Evolutionary conservation across 1,139 yeast species (phyloP).

Genomic region (Hyphopichia buzzinii): DNA sequence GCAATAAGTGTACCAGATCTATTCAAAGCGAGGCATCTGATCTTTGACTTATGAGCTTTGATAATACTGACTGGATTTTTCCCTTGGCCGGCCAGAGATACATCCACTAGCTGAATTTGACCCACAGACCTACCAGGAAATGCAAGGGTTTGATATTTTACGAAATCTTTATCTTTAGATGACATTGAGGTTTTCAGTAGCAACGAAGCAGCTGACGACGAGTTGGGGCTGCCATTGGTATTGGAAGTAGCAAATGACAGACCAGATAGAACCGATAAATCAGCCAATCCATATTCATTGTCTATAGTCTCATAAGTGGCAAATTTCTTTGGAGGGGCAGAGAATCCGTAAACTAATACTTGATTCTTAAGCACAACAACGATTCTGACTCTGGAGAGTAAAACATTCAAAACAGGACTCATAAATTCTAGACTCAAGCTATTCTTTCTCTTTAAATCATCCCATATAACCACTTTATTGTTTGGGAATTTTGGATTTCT

Average conservation of each 20-base stretch:
- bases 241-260: conserved; percentile 5
- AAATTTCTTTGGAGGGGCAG: conserved; percentile 70
- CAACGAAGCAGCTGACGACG: conserved; percentile 16
- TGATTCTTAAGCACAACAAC: conserved; percentile 67
- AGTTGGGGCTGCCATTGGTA: conserved; percentile 5
- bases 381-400: conserved; percentile 71
- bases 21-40: conserved; percentile 67
- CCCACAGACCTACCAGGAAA: conserved; percentile 72
- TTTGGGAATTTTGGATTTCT: conserved; percentile 71
- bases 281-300: conserved; percentile 70
- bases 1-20: conserved; percentile 79
- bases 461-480: conserved; percentile 85
- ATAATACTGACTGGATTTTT: conserved; percentile 66
- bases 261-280: conserved; percentile 42
- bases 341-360: conserved; percentile 75
- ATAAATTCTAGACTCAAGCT: conserved; percentile 75
- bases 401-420: conserved; percentile 70
- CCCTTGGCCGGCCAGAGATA: conserved; percentile 59
- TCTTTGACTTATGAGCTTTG: conserved; percentile 76
- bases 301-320: conserved; percentile 71
- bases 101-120: conserved; percentile 76
- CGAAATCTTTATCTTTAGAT: conserved; percentile 13
- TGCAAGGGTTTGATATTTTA: conserved; percentile 55
- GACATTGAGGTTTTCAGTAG: conserved; percentile 1
- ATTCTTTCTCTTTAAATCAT: conserved; percentile 75